Base-by-base conservation (phyloP, 768 basidiomycete genomes). In the Cystofilobasidium ferigula region DNA sequence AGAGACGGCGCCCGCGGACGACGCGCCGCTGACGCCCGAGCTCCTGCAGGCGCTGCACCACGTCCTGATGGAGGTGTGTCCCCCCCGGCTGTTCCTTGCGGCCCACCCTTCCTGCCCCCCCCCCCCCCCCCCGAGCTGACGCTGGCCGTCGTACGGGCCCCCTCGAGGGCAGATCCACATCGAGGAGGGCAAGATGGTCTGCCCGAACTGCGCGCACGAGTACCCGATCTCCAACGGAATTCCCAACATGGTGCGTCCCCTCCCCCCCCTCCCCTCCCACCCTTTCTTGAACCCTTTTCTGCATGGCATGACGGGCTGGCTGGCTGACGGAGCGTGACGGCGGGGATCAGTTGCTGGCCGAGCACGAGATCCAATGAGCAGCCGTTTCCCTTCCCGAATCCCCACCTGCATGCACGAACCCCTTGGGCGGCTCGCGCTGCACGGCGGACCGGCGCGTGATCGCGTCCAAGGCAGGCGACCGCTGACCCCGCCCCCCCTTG, bases 181-280 rank as follows among this genome's bases (percentile, higher is more conserved):
- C 16, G 84, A 89, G 71, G 91, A 95, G 77, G 94, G 94, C 3
- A 78, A 81, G 9, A 95, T 99, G 94, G 82, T 85, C 36, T 98
- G 94, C 76, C 87, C 87, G 28, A 90, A 88, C 70, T 99, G 94
- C 78, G 82, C 81, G 26, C 94, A 97, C 71, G 80, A 84, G 22
- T 97, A 95, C 72, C 85, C 86, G 30, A 89, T 99, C 72, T 85
- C 84, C 57, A 93, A 86, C 73, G 93, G 93, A 16, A 98, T 99
- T 69, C 92, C 94, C 8, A 98, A 98, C 80, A 98, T 98, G 94
- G 94, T 93, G 69, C 71, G 79, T 69, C 51, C 22, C 18, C 45
- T 53, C 28, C 61, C 56, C 47, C 64, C 28, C n/a, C 24, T 56
- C 34, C 51, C 48, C 24, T 43, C 34, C 13, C n/a, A 24, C 16